Conservation (phyloP, 257 asterid species). For the Forsythia viridissima region DNA sequence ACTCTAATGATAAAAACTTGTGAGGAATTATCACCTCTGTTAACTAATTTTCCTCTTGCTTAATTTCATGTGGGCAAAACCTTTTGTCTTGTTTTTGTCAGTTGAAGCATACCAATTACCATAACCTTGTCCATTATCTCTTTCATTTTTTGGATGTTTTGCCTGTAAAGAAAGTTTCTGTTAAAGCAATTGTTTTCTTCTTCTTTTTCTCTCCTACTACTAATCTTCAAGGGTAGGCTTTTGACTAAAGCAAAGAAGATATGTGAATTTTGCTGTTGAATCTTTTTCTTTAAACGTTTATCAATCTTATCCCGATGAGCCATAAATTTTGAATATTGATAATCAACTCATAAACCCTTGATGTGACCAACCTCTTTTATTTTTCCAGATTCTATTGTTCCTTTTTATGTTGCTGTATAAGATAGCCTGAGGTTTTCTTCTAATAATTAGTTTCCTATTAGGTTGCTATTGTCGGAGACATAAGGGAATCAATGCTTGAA, state of each 20-base stretch:
- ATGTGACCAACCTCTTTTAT: not conserved
- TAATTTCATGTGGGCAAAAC: not conserved
- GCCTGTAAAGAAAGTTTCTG: not conserved
- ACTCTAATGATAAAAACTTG: not conserved
- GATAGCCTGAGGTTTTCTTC: conserved; percentile 7
- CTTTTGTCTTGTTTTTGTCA: conserved; percentile 1
- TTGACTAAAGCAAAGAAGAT: conserved; percentile 8
- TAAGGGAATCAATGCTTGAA: conserved; percentile 96
- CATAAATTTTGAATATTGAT: not conserved
- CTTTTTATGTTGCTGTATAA: not conserved
- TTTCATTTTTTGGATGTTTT: not conserved
- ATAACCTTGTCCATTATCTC: not conserved
- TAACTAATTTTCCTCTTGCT: not conserved
- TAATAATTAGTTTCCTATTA: conserved; percentile 36
- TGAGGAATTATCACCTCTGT: not conserved
- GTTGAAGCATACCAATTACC: not conserved
- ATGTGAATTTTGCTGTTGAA: not conserved
- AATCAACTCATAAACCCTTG: conserved; percentile 7
- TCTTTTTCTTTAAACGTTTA: not conserved
- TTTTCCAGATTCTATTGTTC: conserved; percentile 13
- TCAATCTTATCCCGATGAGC: conserved; percentile 9
- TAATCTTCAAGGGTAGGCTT: conserved; percentile 9
- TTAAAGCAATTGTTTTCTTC: not conserved
- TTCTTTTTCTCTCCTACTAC: not conserved
- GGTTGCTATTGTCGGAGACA: conserved; percentile 97